Conservation (phyloP, 495 filamentous ascomycete species). For the Penicillium odoratum region DNA sequence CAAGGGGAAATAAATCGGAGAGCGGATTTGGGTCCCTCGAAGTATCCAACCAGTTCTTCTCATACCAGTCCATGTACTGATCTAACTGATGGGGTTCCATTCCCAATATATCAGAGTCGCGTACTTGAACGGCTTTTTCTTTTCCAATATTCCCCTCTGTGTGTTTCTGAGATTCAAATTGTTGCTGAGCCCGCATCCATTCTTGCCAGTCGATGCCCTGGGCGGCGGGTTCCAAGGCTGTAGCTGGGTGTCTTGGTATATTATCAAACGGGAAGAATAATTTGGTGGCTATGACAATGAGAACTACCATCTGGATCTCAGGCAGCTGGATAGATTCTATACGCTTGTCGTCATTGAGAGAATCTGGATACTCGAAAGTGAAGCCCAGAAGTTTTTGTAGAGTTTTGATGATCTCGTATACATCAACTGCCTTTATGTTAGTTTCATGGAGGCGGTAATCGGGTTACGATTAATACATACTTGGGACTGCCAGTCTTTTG, state of each 20-base stretch:
- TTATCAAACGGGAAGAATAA: conserved; percentile 74
- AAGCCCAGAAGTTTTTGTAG: conserved; percentile 58
- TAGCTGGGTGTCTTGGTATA: conserved; percentile 54
- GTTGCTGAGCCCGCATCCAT: conserved; percentile 62
- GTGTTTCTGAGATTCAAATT: conserved; percentile 33
- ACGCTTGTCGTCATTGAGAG: conserved; percentile 20
- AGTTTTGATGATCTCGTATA: conserved; percentile 62
- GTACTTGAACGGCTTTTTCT: conserved; percentile 51
- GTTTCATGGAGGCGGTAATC: neutral
- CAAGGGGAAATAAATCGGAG: conserved; percentile 53
- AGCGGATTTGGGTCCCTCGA: conserved; percentile 35
- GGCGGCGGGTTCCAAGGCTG: conserved; percentile 58
- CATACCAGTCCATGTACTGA: conserved; percentile 87
- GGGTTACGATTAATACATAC: conserved; percentile 45
- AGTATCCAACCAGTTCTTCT: conserved; percentile 65
- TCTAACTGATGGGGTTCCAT: conserved; percentile 72
- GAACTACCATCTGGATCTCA: conserved; percentile 67
- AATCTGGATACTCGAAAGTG: conserved; percentile 55
- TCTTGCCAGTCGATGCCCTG: conserved; percentile 67
- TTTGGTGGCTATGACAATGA: conserved; percentile 79
- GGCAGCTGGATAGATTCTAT: conserved; percentile 53
- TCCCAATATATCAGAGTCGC: conserved; percentile 64
- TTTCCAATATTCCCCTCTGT: conserved; percentile 31
- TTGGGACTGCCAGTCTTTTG: conserved; percentile 71
- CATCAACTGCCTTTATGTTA: conserved; percentile 55